A percentile compares a stretch with the other conserved stretches of the same genome.
phyloP scores from a whole-genome alignment of 2,329 filamentous ascomycete genomes.

The Botrytis fragariae region DNA sequence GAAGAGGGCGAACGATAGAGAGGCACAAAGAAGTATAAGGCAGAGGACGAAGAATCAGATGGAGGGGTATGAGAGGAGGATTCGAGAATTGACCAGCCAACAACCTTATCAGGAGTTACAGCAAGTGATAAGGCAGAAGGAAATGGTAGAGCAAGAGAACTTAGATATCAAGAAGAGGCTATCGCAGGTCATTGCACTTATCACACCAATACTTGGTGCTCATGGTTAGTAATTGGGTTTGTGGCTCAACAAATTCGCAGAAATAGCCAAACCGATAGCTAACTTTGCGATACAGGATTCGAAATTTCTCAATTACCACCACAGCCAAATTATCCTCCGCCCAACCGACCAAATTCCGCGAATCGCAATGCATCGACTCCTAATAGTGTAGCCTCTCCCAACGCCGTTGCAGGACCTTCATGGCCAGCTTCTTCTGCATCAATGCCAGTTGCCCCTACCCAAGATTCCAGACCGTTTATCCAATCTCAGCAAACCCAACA shows the following conservation, averaged over 20 bases:
- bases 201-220: conserved; percentile 55
- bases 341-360: conserved; percentile 35
- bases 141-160: conserved; percentile 75
- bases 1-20: conserved; percentile 88
- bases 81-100: conserved; percentile 71
- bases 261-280: neutral
- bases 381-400: conserved; percentile 42
- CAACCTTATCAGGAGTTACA: conserved; percentile 84
- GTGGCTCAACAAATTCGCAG: neutral
- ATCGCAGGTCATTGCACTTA: conserved; percentile 59
- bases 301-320: conserved; percentile 29
- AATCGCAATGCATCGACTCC: conserved; percentile 43
- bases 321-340: conserved; percentile 29
- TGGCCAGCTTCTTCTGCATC: conserved; percentile 36
- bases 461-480: conserved; percentile 28
- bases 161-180: conserved; percentile 70
- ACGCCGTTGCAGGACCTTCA: conserved; percentile 33
- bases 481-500: conserved; percentile 38
- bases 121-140: conserved; percentile 70
- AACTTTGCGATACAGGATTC: conserved; percentile 23
- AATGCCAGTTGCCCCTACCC: conserved; percentile 32
- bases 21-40: conserved; percentile 84
- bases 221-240: conserved; percentile 32
- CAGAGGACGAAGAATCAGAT: conserved; percentile 87
- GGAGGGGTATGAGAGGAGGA: conserved; percentile 71